Base-by-base conservation (phyloP, 2,329 filamentous ascomycete genomes). In the Fusarium citri region DNA sequence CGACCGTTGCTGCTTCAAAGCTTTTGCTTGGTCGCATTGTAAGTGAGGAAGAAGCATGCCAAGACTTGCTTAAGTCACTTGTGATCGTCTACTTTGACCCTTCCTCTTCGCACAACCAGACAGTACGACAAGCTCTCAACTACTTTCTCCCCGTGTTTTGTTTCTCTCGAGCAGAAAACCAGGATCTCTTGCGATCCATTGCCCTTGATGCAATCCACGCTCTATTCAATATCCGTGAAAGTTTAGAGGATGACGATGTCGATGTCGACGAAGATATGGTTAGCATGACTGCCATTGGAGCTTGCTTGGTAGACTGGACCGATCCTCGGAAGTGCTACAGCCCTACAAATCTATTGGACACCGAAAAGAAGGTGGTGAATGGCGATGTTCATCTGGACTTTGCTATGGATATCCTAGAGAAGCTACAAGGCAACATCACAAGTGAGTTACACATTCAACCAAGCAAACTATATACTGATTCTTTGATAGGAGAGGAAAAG, bases 141-240 rank as follows among this genome's bases (percentile, higher is more conserved):
- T 98, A 98, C 80, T 98, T 98, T 85, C 83, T 98, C 37, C 95
- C 95, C 0, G 94, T 98, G 0, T 98, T 97, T 82, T 96, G 93
- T 79, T 97, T 95, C 80, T 94, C 92, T 10, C 88, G 93, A 5
- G 80, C 90, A 6, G 91, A 93, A 68, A 97, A 98, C 75, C 94
- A 96, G 68, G 87, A 91, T 28, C 86, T 94, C 34, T 94, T 98
- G 92, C 88, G 89, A 9, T 82, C 84, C 20, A 87, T 98, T 22
- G 88, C 92, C 0, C 87, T 95, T 4, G 88, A 91, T 26, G 89
- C 94, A 0, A 83, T 98, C 12, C 91, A 94, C 68, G 88, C 91
- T 15, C 86, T 97, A 10, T 87, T 92, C 75, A 91, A 91, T 63
- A 84, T 93, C 12, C 87, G 91, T 14, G 92, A 94, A 76, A 89